Conservation (phyloP, 1,284 basidiomycete species). For the Sporisorium iseilematis-ciliati region DNA sequence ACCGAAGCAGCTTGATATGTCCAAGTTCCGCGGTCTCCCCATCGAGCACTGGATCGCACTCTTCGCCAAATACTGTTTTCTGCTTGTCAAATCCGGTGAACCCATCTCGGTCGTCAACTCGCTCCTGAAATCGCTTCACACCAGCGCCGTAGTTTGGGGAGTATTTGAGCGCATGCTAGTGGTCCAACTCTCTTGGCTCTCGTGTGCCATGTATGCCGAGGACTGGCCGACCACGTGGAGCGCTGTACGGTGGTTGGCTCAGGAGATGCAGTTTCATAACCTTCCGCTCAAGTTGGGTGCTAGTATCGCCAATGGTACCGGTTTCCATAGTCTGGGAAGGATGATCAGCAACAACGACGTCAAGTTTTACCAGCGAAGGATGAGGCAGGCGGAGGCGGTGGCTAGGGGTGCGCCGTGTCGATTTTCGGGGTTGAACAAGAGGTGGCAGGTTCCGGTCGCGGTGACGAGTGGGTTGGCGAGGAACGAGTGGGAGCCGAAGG, state of each 20-base stretch:
- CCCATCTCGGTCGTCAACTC: slow-evolving; percentile 75
- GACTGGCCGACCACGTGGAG: slow-evolving; percentile 54
- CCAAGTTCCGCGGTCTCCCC: slow-evolving; percentile 80
- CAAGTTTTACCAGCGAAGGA: slow-evolving; percentile 61
- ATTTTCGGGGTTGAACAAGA: slow-evolving; percentile 20
- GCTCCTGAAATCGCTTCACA: slow-evolving; percentile 80
- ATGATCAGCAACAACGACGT: slow-evolving; percentile 50
- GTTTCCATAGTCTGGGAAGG: slow-evolving; percentile 55
- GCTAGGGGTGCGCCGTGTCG: slow-evolving; percentile 36
- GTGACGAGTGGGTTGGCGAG: slow-evolving; percentile 2
- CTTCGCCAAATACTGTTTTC: slow-evolving; percentile 84
- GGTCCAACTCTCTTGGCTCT: slow-evolving; percentile 57
- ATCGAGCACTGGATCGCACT: slow-evolving; percentile 88
- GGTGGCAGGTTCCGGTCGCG: slow-evolving; percentile 32
- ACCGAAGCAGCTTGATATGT: slow-evolving; percentile 43
- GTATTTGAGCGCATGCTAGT: slow-evolving; percentile 55
- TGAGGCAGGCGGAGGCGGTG: slow-evolving; percentile 58
- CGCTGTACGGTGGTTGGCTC: slow-evolving; percentile 50
- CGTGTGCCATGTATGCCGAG: slow-evolving; percentile 62
- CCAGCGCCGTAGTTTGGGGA: slow-evolving; percentile 64
- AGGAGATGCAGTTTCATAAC: slow-evolving; percentile 64
- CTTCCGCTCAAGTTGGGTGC: slow-evolving; percentile 55
- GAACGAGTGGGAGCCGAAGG: slow-evolving; percentile 9
- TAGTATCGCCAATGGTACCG: slow-evolving; percentile 54
- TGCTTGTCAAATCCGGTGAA: slow-evolving; percentile 77